Evolutionary conservation across 108 stramenopile genomes (phyloP), one percentile per base, ranked within the genome.

Genomic region (Skeletonema tropicum): DNA sequence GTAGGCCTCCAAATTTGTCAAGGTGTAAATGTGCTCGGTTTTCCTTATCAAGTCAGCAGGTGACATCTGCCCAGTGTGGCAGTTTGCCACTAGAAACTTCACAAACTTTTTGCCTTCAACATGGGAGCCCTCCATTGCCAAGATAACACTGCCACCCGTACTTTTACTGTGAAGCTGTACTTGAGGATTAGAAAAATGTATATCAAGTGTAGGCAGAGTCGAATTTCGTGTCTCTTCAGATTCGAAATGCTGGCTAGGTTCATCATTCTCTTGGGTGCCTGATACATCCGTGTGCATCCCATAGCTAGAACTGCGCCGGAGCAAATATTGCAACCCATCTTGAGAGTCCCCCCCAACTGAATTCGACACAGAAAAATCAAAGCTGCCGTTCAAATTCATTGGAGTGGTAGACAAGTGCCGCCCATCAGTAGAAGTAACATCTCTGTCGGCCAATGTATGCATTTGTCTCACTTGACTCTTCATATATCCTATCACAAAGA

Each of bases 101-200:
- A 84, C 23, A 42, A 84, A 87, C 57, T 84, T 68, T 42, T 59
- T 66, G 7, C 83, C 86, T 60, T 84, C 86, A 66, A 87, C 55
- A 42, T 87, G 79, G 2, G 86, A 83, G 13, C 77, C 73, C 49
- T 77, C 71, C 73, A 84, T 84, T 59, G 83, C 83, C 36, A 87
- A 60, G 29, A 87, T 81, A 30, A 87, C 68, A 59, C 83, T 85
- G 25, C 83, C 83, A 3, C 73, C 75, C 19, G 85, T 86, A 48
- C 57, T 48, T 21, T 78, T 68, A 23, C 80, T 76, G 60, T 85
- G 83, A 2, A 87, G 76, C 35, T 87, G 86, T 14, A 87, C 38
- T 55, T 87, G 86, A 8, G 86, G 86, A 49, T 87, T 87, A 4
- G 83, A 85, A 29, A 87, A 82, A 60, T 82, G 83, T 25, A 87